Conservation (phyloP, 768 basidiomycete species). For the Hysterangium stoloniferum region DNA sequence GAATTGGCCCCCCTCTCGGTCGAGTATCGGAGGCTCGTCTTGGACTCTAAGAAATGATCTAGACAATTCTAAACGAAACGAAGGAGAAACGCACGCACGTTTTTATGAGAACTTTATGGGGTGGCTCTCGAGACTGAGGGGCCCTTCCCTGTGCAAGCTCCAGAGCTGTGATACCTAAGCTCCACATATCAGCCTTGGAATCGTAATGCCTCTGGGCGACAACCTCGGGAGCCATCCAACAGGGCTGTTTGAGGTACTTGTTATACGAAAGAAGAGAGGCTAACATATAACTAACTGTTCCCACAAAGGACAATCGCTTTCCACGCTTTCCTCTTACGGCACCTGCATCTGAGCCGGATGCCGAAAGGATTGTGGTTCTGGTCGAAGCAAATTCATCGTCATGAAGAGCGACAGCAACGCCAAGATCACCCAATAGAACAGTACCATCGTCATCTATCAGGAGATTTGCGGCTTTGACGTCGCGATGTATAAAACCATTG, state of each 20-base stretch:
- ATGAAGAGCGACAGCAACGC: constrained; percentile 78
- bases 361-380: constrained; percentile 19
- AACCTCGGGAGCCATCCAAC: constrained; percentile 97
- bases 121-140: constrained; percentile 70
- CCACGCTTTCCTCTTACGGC: constrained; percentile 33
- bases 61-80: background rate
- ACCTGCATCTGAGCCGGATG: constrained; percentile 15
- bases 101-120: constrained; percentile 66
- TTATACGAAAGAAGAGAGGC: constrained; percentile 4
- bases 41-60: constrained; percentile 42
- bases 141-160: constrained; percentile 85
- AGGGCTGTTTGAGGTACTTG: constrained; percentile 42
- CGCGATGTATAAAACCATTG: constrained; percentile 89
- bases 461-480: constrained; percentile 90
- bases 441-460: constrained; percentile 88
- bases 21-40: constrained; percentile 69
- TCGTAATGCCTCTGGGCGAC: constrained; percentile 82
- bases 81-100: constrained; percentile 40
- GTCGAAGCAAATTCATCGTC: constrained; percentile 46
- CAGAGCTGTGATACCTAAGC: constrained; percentile 90
- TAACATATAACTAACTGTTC: constrained; percentile 49
- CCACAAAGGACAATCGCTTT: constrained; percentile 90
- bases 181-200: constrained; percentile 89
- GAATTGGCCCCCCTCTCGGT: constrained; percentile 60
- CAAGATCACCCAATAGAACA: constrained; percentile 86